Conservation (phyloP, 305 asterid species). For the Euphrasia arctica region DNA sequence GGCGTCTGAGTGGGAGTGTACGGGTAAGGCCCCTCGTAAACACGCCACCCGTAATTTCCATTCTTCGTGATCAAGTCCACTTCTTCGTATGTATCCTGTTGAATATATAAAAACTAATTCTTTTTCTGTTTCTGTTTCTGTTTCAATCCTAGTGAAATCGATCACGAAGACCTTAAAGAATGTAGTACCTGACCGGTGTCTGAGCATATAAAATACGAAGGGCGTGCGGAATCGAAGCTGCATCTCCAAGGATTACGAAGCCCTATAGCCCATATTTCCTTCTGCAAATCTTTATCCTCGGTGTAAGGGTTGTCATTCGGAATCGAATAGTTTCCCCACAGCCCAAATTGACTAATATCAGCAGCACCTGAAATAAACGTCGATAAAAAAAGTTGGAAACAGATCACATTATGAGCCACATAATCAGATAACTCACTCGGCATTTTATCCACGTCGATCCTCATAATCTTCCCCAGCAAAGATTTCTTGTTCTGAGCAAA, state of each 20-base stretch:
- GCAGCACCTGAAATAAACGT: conserved; percentile 44
- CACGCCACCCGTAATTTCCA: conserved; percentile 94
- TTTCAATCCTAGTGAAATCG: no score
- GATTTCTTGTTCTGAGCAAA: conserved; percentile 94
- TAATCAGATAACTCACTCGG: conserved; percentile 56
- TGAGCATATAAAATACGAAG: conserved; percentile 78
- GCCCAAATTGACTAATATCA: conserved; percentile 42
- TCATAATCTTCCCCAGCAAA: conserved; percentile 89
- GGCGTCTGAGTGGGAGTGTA: conserved; percentile 40
- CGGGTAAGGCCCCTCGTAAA: conserved; percentile 55
- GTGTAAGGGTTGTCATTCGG: conserved; percentile 78
- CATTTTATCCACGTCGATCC: conserved; percentile 70
- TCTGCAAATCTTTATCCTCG: conserved; percentile 52
- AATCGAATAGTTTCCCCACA: conserved; percentile 94
- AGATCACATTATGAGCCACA: conserved; percentile 1
- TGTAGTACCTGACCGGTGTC: conserved; percentile 75
- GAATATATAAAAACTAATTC: neutral
- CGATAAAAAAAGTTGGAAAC: neutral
- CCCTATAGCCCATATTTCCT: conserved; percentile 88
- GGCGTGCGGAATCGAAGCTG: conserved; percentile 85
- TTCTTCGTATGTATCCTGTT: conserved; percentile 79
- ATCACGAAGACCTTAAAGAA: neutral
- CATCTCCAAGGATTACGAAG: conserved; percentile 99
- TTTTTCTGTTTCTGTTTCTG: no score
- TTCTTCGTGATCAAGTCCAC: conserved; percentile 68